These are phyloP conservation scores for Colletotrichum sp. DNA, from an alignment of 2,329 filamentous ascomycete species.

Conservation along the genomic window DNA sequence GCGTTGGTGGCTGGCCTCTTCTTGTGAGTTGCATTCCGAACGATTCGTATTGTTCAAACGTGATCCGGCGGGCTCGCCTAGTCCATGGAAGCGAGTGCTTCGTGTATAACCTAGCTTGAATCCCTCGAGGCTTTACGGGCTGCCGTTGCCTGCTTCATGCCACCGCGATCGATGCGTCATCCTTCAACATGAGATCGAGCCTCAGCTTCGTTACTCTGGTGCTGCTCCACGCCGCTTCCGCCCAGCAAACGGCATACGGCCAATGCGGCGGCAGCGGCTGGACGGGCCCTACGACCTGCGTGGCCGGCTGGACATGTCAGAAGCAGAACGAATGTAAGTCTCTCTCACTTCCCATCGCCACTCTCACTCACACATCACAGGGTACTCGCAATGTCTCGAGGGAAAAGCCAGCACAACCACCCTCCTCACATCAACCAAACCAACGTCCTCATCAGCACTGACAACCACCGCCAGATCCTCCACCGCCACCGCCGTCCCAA, in stretches of 20 bases:
- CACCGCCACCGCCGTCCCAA: background rate
- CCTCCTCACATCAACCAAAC: background rate
- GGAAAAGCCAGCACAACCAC: background rate
- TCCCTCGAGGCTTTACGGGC: background rate
- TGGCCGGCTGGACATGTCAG: slow-evolving; percentile 11
- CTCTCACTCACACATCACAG: background rate
- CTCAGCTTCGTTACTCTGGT: background rate
- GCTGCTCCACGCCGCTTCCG: background rate
- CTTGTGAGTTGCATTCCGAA: background rate
- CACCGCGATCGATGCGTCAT: background rate
- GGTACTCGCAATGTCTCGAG: slow-evolving; percentile 20
- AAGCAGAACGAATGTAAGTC: slow-evolving; percentile 8
- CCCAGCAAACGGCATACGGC: slow-evolving; percentile 2
- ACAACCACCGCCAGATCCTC: background rate
- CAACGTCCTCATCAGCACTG: background rate
- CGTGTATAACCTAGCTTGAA: background rate
- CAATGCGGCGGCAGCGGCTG: slow-evolving; percentile 16
- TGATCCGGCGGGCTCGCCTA: background rate
- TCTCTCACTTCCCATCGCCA: background rate
- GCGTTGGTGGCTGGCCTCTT: background rate
- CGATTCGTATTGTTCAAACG: background rate
- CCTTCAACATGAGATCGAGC: background rate
- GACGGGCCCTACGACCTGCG: slow-evolving; percentile 13
- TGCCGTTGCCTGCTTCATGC: no score
- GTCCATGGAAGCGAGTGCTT: background rate